Evolutionary conservation across 2,329 filamentous ascomycete species (phyloP), one percentile per base, ranked within the genome.

Genomic region (Exutisphaerella laricina): DNA sequence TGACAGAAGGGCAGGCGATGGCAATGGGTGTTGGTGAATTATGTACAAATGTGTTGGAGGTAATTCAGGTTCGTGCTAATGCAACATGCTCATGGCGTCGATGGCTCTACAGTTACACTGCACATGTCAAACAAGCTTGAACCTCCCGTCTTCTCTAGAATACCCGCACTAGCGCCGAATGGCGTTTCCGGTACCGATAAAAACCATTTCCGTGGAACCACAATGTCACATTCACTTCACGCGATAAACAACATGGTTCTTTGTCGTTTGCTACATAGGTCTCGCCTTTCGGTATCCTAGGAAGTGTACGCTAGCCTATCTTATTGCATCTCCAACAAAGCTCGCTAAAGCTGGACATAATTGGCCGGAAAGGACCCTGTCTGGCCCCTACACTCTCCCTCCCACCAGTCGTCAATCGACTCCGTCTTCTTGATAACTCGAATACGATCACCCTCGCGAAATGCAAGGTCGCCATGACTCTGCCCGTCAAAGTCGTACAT

Each of bases 391-490:
- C 89, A 51, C 63, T 92, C 85, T 9, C 87, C 87, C 49, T 86
- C 78, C 87, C 87, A 94, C 86, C 87, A 94, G 60, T 92, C 87
- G 65, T 92, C 84, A 16, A 79, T 82, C 48, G 82, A 88, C 5
- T 79, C 76, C 2, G 87, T 92, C 69, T 84, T 87, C 68, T 85
- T 85, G 22, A 88, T 59, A 3, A 94, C 81, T 33, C 74, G 78
- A 54, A 94, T 94, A 37, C 76, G 72, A 57, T 92, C 87, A 2
- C 86, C 87, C 62, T 89, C 84, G 21, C 72, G 71, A 59, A 94
- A 94, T 2, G 74, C 74, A 39, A 94, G 61, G 61, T 94, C 87
- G 0, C 84, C 85, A 1, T 69, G 63, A 5, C 75, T 77, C 58
- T 88, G 80, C 0, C 83, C 85, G 1, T 73, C 71, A 60, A 88